Conservation (phyloP, 495 filamentous ascomycete genomes). For the Penicillium mononematosum region DNA sequence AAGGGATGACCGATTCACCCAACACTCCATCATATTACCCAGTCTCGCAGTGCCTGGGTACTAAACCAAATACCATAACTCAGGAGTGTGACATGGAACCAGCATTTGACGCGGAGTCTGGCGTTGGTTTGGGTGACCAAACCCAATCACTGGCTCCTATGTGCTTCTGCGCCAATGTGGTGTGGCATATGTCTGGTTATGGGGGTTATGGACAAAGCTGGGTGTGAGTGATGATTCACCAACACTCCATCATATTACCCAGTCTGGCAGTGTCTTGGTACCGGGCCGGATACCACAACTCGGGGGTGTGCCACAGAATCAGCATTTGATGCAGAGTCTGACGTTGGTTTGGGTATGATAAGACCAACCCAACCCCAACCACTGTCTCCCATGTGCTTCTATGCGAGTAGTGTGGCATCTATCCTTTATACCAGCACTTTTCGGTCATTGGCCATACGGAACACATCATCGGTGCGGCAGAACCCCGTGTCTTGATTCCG, state of each 20-base stretch:
- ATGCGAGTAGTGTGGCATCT: not conserved
- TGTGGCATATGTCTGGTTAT: not conserved
- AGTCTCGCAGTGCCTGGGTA: not conserved
- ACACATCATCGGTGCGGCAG: not conserved
- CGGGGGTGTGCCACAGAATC: not conserved
- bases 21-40: not conserved
- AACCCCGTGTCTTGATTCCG: not conserved
- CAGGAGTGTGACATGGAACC: not conserved
- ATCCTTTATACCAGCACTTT: not conserved
- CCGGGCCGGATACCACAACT: not conserved
- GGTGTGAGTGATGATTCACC: not conserved
- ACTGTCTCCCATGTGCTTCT: not conserved
- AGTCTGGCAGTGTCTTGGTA: not conserved
- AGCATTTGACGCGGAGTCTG: not conserved
- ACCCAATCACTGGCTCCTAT: not conserved
- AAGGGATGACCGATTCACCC: not conserved
- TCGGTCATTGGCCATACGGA: not conserved
- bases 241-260: not conserved
- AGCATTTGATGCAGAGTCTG: not conserved
- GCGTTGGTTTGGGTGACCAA: not conserved
- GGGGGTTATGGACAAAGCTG: not conserved
- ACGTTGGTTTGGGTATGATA: not conserved
- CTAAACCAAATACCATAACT: not conserved
- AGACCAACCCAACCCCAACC: not conserved
- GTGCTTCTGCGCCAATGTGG: not conserved